These are phyloP conservation scores for Eleusine coracana DNA, from an alignment of 176 grass and related monocot species.

Conservation along the genomic window DNA sequence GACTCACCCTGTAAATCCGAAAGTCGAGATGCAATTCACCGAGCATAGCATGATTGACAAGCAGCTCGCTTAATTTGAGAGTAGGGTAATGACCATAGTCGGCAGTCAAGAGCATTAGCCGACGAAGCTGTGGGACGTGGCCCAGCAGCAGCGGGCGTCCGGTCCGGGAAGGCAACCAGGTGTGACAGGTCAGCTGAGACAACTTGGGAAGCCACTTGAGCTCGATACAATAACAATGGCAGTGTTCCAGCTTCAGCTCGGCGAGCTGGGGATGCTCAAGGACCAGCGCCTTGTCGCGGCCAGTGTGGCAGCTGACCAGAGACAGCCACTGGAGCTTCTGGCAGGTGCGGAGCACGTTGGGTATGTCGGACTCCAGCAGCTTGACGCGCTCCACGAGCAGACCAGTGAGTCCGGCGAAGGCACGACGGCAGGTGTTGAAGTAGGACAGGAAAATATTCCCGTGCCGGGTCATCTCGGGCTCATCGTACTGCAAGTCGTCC, in stretches of 20 bases:
- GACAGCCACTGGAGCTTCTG: neutral
- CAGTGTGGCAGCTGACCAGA: neutral
- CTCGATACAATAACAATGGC: neutral
- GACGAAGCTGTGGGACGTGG: neutral
- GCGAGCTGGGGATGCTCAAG: slow-evolving; percentile 18
- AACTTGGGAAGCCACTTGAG: slow-evolving; percentile 25
- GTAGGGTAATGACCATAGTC: neutral
- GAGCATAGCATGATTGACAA: neutral
- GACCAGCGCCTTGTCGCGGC: neutral
- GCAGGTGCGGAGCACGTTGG: neutral
- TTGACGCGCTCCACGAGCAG: slow-evolving; percentile 17
- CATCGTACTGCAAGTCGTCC: neutral
- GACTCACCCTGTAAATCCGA: neutral
- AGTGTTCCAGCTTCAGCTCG: neutral
- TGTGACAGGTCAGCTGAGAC: neutral
- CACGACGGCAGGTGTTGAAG: neutral
- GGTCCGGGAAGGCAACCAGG: neutral
- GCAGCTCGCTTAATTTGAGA: neutral
- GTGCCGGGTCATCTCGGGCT: neutral
- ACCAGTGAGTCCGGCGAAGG: slow-evolving; percentile 17
- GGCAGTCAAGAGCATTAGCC: neutral
- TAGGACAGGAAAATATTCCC: neutral
- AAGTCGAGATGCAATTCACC: neutral
- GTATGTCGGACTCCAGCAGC: neutral
- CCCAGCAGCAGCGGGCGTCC: neutral